Conservation (phyloP, 208 protist species). For the Trypanosomatidae sp. region DNA sequence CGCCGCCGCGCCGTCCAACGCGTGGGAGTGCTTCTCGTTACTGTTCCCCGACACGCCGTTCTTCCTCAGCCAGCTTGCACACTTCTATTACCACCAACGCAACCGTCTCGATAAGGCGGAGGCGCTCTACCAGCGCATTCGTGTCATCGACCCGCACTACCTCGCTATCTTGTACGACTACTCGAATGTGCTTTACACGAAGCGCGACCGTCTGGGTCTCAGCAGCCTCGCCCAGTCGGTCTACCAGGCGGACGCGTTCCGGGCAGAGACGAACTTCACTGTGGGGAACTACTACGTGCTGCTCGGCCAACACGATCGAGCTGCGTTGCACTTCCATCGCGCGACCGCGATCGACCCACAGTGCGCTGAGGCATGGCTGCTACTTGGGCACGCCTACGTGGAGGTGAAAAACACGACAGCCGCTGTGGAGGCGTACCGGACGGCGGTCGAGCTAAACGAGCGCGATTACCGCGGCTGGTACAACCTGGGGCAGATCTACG, state of each 20-base stretch:
- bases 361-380: conserved; percentile 95
- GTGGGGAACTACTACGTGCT: conserved; percentile 98
- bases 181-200: conserved; percentile 98
- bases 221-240: conserved; percentile 92
- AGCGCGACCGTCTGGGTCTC: conserved; percentile 82
- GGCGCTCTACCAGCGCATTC: conserved; percentile 88
- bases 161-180: conserved; percentile 95
- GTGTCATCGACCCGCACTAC: conserved; percentile 82
- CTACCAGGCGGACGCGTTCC: conserved; percentile 93
- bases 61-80: conserved; percentile 80
- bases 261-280: conserved; percentile 96
- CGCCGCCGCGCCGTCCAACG: conserved; percentile 28
- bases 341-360: conserved; percentile 84
- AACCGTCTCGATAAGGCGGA: conserved; percentile 81
- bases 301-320: conserved; percentile 94
- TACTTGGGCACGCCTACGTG: conserved; percentile 98
- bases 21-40: conserved; percentile 61
- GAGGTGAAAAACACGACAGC: conserved; percentile 95
- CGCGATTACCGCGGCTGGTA: conserved; percentile 97
- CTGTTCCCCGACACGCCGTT: conserved; percentile 73
- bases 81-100: conserved; percentile 88
- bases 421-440: conserved; percentile 96
- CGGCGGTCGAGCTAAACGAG: conserved; percentile 92
- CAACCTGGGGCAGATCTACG: conserved; percentile 97
- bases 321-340: conserved; percentile 95